Evolutionary conservation across 2,329 filamentous ascomycete genomes (phyloP), one percentile per base, ranked within the genome.

Genomic region (Cladosporium velox): DNA sequence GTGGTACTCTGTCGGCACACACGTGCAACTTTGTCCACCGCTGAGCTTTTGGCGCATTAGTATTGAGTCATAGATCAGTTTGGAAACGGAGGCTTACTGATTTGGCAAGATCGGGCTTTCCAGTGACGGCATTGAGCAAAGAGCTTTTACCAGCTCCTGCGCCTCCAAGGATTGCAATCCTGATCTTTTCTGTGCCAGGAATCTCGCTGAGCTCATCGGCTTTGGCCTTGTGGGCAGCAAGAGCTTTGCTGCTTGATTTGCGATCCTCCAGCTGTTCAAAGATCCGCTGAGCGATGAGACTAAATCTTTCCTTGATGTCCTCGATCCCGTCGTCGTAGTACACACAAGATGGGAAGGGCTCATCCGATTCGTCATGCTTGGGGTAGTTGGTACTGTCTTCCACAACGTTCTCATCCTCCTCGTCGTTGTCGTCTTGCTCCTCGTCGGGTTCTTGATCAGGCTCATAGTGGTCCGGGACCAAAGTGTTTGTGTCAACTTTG

Each of bases 111-210:
- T 67, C 47, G 0, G 65, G 65, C 1, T 66, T 63, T 24, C 70
- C 70, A 5, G 68, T 61, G 8, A 76, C 3, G 0, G 70, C 66
- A 44, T 73, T 74, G 8, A 75, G 52, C 0, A 73, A 57, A 1
- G 70, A 73, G 65, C 70, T 72, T 59, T 75, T 73, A 0, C 73
- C 73, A 67, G 61, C 38, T 2, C 70, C 69, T n/a, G 70, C 69
- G 24, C 70, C 54, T 0, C 68, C 71, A n/a, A 71, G 47, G 12
- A 72, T 57, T 3, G 67, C 68, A n/a, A 71, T 70, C 14, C 30
- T 61, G n/a, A 38, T 18, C 15, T 28, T 64, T 15, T 49, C 67
- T 2, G 65, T 57, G 15, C 41, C 24, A 8, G 59, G 68, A 34
- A 66, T 28, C 7, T 24, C 35, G n/a, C 24, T 52, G 3, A 54